Conservation (phyloP, 257 asterid species). For the Leptodermis oblonga region DNA sequence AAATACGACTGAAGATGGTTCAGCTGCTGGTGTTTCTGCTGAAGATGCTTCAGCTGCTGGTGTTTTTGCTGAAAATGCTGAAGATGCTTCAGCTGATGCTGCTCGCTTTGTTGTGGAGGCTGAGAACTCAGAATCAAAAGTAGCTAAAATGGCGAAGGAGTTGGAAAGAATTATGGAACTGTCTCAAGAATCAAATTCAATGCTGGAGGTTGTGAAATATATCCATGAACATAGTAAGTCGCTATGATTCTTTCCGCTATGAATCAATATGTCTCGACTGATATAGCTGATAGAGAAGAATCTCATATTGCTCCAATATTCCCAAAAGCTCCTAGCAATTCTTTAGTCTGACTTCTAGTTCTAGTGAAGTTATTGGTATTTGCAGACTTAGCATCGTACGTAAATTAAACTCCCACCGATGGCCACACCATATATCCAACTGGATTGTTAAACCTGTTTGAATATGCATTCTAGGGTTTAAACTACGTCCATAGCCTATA, state of each 20-base stretch:
- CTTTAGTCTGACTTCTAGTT: slow-evolving; percentile 39
- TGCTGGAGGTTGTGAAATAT: slow-evolving; percentile 25
- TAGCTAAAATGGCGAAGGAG: slow-evolving; percentile 48
- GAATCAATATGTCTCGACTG: too few species aligned
- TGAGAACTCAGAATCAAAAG: slow-evolving; percentile 35
- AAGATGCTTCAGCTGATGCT: too few species aligned
- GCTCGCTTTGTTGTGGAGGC: slow-evolving; percentile 46
- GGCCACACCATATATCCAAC: slow-evolving; percentile 39
- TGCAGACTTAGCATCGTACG: slow-evolving; percentile 31
- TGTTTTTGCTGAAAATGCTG: too few species aligned
- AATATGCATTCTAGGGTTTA: slow-evolving; percentile 46
- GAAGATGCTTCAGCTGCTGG: too few species aligned
- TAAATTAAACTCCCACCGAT: slow-evolving; percentile 32
- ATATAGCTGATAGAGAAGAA: slow-evolving; percentile 34
- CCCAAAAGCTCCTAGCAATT: slow-evolving; percentile 43
- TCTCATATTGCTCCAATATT: slow-evolving; percentile 64
- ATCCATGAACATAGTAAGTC: slow-evolving; percentile 28
- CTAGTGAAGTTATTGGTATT: slow-evolving; percentile 35
- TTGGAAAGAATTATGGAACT: slow-evolving; percentile 36
- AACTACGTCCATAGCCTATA: slow-evolving; percentile 52
- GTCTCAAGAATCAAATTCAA: slow-evolving; percentile 44
- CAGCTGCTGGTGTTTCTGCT: too few species aligned
- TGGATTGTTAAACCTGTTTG: slow-evolving; percentile 43
- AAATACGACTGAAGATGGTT: too few species aligned
- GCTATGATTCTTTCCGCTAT: not conserved